Conservation (phyloP, 1,139 yeast species). For the Sugiyamaella xylanicola region DNA sequence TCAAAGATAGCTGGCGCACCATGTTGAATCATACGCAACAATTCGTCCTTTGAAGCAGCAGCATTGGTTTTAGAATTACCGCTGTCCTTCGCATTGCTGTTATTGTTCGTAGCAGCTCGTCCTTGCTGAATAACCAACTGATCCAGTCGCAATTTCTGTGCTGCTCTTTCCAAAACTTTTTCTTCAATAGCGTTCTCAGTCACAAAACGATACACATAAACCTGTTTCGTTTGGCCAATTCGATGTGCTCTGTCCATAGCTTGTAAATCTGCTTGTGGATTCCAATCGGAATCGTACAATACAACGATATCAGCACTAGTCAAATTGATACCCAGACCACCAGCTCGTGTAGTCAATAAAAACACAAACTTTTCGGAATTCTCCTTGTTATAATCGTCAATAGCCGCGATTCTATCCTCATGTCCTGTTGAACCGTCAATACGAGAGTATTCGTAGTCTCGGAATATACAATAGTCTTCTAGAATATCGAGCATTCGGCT, state of each 20-base stretch:
- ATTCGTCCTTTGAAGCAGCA: conserved; percentile 70
- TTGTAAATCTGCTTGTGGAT: conserved; percentile 97
- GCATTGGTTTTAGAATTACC: conserved; percentile 48
- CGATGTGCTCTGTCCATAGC: conserved; percentile 99
- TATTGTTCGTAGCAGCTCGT: conserved; percentile 49
- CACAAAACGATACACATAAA: conserved; percentile 85
- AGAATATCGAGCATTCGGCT: conserved; percentile 85
- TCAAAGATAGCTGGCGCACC: conserved; percentile 87
- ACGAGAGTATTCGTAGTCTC: conserved; percentile 86
- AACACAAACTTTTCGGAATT: conserved; percentile 83
- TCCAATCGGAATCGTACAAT: conserved; percentile 95
- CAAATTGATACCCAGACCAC: conserved; percentile 93
- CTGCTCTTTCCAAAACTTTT: conserved; percentile 92
- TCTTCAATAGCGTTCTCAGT: conserved; percentile 97
- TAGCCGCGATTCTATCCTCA: conserved; percentile 89
- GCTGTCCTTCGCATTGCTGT: not conserved
- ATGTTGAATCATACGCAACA: conserved; percentile 93
- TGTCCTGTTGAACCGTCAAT: conserved; percentile 96
- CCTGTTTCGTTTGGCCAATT: conserved; percentile 97
- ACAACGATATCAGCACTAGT: conserved; percentile 92
- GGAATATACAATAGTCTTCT: conserved; percentile 87
- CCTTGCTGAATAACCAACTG: conserved; percentile 97
- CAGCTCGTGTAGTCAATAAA: conserved; percentile 91
- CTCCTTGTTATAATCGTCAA: conserved; percentile 87
- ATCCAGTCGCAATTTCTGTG: conserved; percentile 88